Conservation (phyloP, 169 alveolate genomes). For the Plasmodium gonderi region DNA sequence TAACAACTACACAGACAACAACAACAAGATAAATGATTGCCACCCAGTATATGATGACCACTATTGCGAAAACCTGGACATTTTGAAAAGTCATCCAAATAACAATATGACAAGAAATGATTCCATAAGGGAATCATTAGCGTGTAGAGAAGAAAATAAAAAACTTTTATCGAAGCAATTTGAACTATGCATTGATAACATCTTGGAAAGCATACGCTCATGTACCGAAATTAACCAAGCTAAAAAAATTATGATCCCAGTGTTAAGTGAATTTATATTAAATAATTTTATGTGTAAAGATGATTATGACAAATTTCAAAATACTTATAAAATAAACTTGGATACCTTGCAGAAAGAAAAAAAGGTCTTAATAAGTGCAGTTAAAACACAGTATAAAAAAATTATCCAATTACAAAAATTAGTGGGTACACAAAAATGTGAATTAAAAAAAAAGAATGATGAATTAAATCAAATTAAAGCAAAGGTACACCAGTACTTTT, state of each 20-base stretch:
- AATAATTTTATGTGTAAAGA: slow-evolving; percentile 19
- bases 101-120: background rate
- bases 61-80: background rate
- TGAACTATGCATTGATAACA: slow-evolving; percentile 31
- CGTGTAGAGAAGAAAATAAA: background rate
- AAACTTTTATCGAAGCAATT: slow-evolving; percentile 5
- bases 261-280: slow-evolving; percentile 48
- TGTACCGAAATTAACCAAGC: slow-evolving; percentile 64
- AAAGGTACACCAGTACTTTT: slow-evolving; percentile 68
- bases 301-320: slow-evolving; percentile 5
- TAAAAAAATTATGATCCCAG: slow-evolving; percentile 41
- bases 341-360: slow-evolving; percentile 56
- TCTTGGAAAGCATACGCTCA: slow-evolving; percentile 26
- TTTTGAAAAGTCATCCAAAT: background rate
- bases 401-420: slow-evolving; percentile 48
- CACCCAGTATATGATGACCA: background rate
- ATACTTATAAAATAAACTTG: slow-evolving; percentile 5
- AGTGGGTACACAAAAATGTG: slow-evolving; percentile 50
- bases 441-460: slow-evolving; percentile 62
- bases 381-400: slow-evolving; percentile 54
- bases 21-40: background rate
- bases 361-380: slow-evolving; percentile 71
- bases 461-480: slow-evolving; percentile 72
- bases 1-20: background rate
- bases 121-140: background rate